Evolutionary conservation across 805 yeast species (phyloP).

Genomic region (Babjeviella inositovora): DNA sequence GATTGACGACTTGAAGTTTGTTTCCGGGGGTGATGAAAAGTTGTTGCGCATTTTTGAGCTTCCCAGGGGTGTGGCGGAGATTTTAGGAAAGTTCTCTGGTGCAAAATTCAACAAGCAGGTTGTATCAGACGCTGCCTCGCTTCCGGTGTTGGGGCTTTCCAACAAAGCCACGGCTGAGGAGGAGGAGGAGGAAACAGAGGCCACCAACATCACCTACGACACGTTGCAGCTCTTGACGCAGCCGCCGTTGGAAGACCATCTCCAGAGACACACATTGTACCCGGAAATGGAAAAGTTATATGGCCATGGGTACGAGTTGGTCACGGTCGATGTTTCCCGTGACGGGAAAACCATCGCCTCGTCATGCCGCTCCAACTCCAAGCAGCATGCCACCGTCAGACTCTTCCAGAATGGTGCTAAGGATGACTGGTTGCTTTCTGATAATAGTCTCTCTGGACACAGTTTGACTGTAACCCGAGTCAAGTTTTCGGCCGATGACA

Average conservation of each 20-base stretch:
- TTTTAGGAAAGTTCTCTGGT: constrained; percentile 39
- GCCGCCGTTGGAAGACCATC: constrained; percentile 82
- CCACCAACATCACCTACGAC: constrained; percentile 23
- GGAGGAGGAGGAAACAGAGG: constrained; percentile 19
- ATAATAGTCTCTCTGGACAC: no score
- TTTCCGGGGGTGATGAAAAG: constrained; percentile 95
- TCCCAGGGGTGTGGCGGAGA: constrained; percentile 60
- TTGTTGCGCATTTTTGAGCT: constrained; percentile 77
- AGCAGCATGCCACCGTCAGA: constrained; percentile 75
- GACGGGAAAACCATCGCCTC: constrained; percentile 57
- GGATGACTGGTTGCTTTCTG: no score
- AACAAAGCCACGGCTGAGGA: constrained; percentile 65
- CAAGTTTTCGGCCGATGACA: constrained; percentile 55
- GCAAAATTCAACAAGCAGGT: constrained; percentile 11
- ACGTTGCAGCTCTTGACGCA: constrained; percentile 23
- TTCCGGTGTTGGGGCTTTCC: constrained; percentile 88
- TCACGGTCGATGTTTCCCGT: constrained; percentile 59
- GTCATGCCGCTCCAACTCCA: constrained; percentile 80
- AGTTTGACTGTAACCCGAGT: constrained; percentile 74
- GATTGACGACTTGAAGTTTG: constrained; percentile 44
- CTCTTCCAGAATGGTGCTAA: constrained; percentile 47
- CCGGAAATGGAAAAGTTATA: constrained; percentile 91
- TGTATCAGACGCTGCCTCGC: constrained; percentile 72
- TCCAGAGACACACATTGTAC: constrained; percentile 85
- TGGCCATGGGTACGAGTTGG: constrained; percentile 95